A percentile compares a stretch with the other conserved stretches of the same genome.
phyloP scores from a whole-genome alignment of 2,329 filamentous ascomycete genomes.

The Trichoderma breve region DNA sequence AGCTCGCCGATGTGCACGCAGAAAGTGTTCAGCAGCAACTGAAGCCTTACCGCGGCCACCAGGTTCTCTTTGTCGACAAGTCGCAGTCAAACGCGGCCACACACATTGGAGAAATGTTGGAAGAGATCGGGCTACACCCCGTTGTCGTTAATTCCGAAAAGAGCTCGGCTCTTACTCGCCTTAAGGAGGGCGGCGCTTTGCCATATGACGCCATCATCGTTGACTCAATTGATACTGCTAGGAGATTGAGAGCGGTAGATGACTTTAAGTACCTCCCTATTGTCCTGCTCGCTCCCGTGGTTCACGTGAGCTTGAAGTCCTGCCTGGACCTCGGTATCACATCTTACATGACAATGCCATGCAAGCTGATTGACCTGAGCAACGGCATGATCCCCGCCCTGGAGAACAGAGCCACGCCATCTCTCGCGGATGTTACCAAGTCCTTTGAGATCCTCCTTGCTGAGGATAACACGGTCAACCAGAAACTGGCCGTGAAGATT shows the following conservation, averaged over 20 bases:
- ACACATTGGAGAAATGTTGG: conserved; percentile 76
- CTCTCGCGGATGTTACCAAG: conserved; percentile 87
- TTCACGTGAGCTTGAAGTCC: conserved; percentile 89
- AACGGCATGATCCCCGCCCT: conserved; percentile 95
- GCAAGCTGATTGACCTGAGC: conserved; percentile 86
- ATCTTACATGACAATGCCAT: conserved; percentile 99
- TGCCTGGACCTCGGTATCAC: conserved; percentile 93
- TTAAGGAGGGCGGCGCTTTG: conserved; percentile 55
- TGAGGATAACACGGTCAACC: conserved; percentile 97
- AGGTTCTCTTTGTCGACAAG: conserved; percentile 93
- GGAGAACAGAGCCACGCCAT: conserved; percentile 87
- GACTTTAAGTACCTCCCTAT: conserved; percentile 98
- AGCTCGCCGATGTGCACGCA: conserved; percentile 76
- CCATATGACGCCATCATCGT: conserved; percentile 95
- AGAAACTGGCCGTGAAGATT: conserved; percentile 93
- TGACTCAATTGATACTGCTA: conserved; percentile 88
- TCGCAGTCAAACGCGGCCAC: conserved; percentile 73
- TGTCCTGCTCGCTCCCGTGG: conserved; percentile 82
- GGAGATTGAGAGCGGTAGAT: conserved; percentile 78
- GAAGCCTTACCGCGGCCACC: conserved; percentile 85
- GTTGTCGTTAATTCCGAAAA: conserved; percentile 79
- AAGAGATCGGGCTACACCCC: conserved; percentile 74
- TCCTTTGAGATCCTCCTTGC: conserved; percentile 94
- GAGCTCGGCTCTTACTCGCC: conserved; percentile 57
- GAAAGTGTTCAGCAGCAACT: conserved; percentile 78